Conservation (phyloP, 257 asterid genomes). For the Forsythia viridissima region DNA sequence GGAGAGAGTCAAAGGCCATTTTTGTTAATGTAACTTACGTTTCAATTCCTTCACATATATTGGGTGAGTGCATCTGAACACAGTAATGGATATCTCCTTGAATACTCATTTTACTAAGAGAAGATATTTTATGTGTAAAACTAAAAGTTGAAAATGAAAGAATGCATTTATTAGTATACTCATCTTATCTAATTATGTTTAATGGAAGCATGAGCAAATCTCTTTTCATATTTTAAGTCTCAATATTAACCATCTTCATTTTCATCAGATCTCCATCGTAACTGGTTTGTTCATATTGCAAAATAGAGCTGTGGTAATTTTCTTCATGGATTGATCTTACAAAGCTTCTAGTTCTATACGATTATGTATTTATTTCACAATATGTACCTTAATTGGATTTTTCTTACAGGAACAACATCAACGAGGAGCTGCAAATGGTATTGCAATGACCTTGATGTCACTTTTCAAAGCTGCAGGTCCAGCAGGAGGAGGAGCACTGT, state of each 20-base stretch:
- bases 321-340: conserved; percentile 9
- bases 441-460: conserved; percentile 76
- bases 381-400: background rate
- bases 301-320: conserved; percentile 79
- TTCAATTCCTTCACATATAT: background rate
- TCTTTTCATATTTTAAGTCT: background rate
- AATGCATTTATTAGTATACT: background rate
- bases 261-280: conserved; percentile 62
- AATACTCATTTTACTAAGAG: background rate
- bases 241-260: background rate
- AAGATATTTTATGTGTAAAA: background rate
- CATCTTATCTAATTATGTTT: background rate
- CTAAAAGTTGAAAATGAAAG: background rate
- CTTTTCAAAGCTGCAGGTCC: conserved; percentile 75
- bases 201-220: conserved; percentile 3
- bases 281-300: conserved; percentile 59
- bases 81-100: background rate
- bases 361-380: background rate
- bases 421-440: conserved; percentile 92
- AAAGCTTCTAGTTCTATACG: background rate
- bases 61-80: background rate
- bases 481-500: conserved; percentile 75
- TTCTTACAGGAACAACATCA: conserved; percentile 65
- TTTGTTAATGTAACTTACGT: too few relatives aligned
- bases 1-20: too few relatives aligned